Evolutionary conservation across 306 rosid species (phyloP), one percentile per base, ranked within the genome.

Genomic region (Bauhinia variegata): DNA sequence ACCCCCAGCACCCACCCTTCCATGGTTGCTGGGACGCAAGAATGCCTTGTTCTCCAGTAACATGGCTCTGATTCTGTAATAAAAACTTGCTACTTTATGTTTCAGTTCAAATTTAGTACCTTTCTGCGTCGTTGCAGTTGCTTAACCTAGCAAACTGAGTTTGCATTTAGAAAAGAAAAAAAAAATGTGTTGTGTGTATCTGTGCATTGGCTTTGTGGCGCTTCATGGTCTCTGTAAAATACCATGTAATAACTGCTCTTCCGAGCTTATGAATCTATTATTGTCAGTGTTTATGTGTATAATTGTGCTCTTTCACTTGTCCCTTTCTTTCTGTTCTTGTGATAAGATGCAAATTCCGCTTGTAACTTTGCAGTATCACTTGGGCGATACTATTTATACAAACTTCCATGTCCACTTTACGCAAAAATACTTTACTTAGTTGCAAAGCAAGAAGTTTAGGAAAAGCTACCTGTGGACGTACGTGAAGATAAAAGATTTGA

Each of bases 41-140:
- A 84, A 78, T 93, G 97, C 74, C 74, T 88, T 38, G 97, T 93
- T 78, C 81, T 73, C 28, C 87, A 80, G 77, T 84, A 54, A 82
- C 59, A 42, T 34, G 51, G 46, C 53, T 50, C 16, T 4, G 15
- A 54, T 59, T 67, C 16, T 55, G 63, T 13, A 37, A 53, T n/a
- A 67, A 44, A 57, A 60, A 61, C 47, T 68, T 74, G 74, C 66
- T 71, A 78, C 65, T 37, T 63, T 52, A 42, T 70, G 71, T 77
- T 19, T 54, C 32, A 51, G 60, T 72, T 79, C 53, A 63, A 65
- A 62, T 57, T 8, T 46, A 78, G 70, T 78, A 54, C 47, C 73
- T 67, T 72, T n/a, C 5, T 38, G 31, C 34, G 19, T 59, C 78
- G 81, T 61, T 31, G 55, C 57, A n/a, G 60, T 58, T 66, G 79